Percentiles rank a stretch among this genome's conserved stretches.
Conservation (phyloP, 1,284 basidiomycete species). For the Fomitiporia mediterranea region DNA sequence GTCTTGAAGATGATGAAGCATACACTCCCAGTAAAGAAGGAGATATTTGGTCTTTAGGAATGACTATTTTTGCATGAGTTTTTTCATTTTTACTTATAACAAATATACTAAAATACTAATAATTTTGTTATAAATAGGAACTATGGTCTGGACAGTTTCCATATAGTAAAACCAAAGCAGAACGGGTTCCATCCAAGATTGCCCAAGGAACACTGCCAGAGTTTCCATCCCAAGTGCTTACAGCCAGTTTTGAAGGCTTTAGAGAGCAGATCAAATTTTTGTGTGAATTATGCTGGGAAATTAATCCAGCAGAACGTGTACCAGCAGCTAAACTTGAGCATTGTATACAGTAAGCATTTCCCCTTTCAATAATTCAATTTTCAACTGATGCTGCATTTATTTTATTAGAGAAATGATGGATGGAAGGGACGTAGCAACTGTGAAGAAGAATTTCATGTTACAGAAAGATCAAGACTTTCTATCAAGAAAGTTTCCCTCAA, state of each 20-base stretch:
- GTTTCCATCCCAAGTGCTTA: not conserved
- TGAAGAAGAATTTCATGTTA: not conserved
- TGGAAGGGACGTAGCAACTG: not conserved
- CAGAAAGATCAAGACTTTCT: not conserved
- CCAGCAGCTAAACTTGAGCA: not conserved
- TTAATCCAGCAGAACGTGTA: not conserved
- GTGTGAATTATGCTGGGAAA: slow-evolving; percentile 3
- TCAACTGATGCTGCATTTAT: not conserved
- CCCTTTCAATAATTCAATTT: not conserved
- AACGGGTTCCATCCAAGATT: not conserved
- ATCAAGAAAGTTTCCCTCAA: not conserved
- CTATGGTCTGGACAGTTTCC: slow-evolving; percentile 4
- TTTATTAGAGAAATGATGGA: not conserved
- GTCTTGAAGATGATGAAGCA: not conserved
- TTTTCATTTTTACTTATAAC: not conserved
- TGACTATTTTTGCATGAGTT: slow-evolving; percentile 17
- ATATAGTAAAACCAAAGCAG: not conserved
- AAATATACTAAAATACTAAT: not conserved
- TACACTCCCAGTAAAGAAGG: slow-evolving; percentile 12
- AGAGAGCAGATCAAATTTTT: not conserved
- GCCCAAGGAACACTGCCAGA: not conserved
- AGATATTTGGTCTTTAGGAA: slow-evolving; percentile 21
- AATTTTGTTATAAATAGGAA: not conserved
- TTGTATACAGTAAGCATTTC: not conserved
- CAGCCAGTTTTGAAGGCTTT: not conserved